These are phyloP conservation scores for Naganishia liquefaciens DNA, from an alignment of 1,284 basidiomycete genomes.

Conservation along the genomic window DNA sequence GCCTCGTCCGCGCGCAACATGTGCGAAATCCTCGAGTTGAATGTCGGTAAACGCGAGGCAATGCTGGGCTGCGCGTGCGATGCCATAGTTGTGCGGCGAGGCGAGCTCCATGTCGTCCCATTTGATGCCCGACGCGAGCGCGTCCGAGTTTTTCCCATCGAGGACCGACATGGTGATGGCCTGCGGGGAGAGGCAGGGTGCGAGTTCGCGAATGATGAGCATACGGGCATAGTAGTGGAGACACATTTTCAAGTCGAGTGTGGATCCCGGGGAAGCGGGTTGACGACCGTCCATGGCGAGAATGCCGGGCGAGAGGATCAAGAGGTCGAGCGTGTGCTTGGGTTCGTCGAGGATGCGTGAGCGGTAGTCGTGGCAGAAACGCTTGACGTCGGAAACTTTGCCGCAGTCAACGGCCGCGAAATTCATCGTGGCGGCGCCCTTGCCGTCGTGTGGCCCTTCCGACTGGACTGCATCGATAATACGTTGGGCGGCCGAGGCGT, in stretches of 20 bases:
- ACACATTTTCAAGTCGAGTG: slow-evolving; percentile 33
- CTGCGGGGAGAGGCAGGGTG: slow-evolving; percentile 24
- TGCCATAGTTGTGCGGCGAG: slow-evolving; percentile 26
- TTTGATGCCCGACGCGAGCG: slow-evolving; percentile 21
- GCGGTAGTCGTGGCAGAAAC: slow-evolving; percentile 30
- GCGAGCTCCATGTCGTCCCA: slow-evolving; percentile 34
- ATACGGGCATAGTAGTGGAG: slow-evolving; percentile 35
- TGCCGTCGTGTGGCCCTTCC: not conserved
- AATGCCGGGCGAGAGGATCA: slow-evolving; percentile 31
- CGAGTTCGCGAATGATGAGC: slow-evolving; percentile 34
- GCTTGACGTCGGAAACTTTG: slow-evolving; percentile 33
- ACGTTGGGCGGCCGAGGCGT: slow-evolving; percentile 20
- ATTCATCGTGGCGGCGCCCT: slow-evolving; percentile 9
- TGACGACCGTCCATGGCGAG: slow-evolving; percentile 32
- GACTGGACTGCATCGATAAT: slow-evolving; percentile 5
- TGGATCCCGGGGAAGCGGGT: slow-evolving; percentile 27
- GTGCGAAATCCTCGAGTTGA: slow-evolving; percentile 30
- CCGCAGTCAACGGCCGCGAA: slow-evolving; percentile 28
- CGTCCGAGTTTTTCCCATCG: slow-evolving; percentile 31
- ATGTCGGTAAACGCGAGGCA: slow-evolving; percentile 33
- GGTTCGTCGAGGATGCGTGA: slow-evolving; percentile 4
- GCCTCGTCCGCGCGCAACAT: not conserved
- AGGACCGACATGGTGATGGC: slow-evolving; percentile 34
- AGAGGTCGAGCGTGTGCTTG: slow-evolving; percentile 24
- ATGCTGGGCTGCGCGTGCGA: slow-evolving; percentile 27